Percentiles rank a stretch among this genome's conserved stretches.
phyloP scores from a whole-genome alignment of 345 rosid genomes.

The Arabidopsis suecica region DNA sequence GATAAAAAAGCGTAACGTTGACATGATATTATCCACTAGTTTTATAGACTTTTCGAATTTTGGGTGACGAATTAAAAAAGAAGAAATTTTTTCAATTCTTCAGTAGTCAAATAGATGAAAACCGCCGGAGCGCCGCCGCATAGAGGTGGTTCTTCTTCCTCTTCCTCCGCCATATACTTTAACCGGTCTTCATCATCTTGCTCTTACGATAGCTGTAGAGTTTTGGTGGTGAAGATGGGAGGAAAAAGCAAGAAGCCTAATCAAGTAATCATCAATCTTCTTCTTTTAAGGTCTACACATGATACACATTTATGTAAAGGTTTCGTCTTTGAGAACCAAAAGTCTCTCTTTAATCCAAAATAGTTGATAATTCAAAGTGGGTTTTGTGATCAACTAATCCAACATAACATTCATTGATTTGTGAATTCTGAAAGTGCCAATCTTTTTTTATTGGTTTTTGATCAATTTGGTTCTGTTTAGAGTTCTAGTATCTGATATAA shows the following conservation, averaged over 20 bases:
- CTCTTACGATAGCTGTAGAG: constrained; percentile 39
- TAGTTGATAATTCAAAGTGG: not conserved
- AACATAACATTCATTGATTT: not conserved
- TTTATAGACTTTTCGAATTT: constrained; percentile 33
- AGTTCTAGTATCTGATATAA: not conserved
- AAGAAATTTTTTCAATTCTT: not conserved
- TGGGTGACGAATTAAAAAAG: not conserved
- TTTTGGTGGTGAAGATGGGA: constrained; percentile 51
- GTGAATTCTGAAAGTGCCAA: not conserved
- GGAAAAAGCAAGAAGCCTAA: constrained; percentile 54
- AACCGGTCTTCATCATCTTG: constrained; percentile 40
- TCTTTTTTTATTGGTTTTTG: not conserved
- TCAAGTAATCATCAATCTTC: constrained; percentile 35
- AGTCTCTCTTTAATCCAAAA: not conserved
- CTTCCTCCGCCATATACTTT: constrained; percentile 23
- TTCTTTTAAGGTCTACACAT: constrained; percentile 49
- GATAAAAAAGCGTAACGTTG: constrained; percentile 22
- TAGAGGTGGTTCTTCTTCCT: constrained; percentile 31
- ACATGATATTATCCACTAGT: constrained; percentile 40
- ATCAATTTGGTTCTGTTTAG: not conserved
- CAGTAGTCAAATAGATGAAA: constrained; percentile 33
- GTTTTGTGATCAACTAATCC: not conserved
- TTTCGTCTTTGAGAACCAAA: constrained; percentile 20
- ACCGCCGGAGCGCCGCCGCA: constrained; percentile 46
- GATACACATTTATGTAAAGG: constrained; percentile 30